Evolutionary conservation across 192 early-diverging fungal species (phyloP).

Genomic region (Podila verticillata): DNA sequence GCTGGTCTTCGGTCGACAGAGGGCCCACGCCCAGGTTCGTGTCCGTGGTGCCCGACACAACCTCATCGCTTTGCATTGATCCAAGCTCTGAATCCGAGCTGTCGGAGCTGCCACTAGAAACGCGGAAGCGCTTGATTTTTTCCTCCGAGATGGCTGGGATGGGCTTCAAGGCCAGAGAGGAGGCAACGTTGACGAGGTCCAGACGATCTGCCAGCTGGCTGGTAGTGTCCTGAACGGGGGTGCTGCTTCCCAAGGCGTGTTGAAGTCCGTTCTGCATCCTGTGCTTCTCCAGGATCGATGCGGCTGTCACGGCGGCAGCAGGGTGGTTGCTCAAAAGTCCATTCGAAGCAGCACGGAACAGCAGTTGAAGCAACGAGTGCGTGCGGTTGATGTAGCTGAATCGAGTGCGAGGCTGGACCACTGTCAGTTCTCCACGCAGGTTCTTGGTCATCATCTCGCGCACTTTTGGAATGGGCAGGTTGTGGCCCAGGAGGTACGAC

Average conservation of each 20-base stretch:
- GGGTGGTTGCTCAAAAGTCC: constrained; percentile 16
- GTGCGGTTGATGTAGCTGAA: constrained; percentile 75
- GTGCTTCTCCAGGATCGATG: neutral
- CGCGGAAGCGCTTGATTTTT: neutral
- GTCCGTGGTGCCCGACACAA: neutral
- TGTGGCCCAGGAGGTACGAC: constrained; percentile 87
- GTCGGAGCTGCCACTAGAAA: constrained; percentile 1
- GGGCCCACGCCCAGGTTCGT: constrained; percentile 33
- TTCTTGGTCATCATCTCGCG: constrained; percentile 84
- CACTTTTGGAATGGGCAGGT: constrained; percentile 70
- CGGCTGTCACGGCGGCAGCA: neutral
- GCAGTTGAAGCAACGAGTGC: constrained; percentile 59
- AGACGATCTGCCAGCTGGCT: neutral
- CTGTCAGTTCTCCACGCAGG: constrained; percentile 93
- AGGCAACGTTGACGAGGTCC: neutral
- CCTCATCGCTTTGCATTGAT: constrained; percentile 2
- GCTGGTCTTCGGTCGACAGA: constrained; percentile 62
- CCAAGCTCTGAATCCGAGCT: constrained; percentile 12
- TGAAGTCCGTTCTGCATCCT: neutral
- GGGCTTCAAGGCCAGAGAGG: neutral
- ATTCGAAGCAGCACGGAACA: constrained; percentile 52
- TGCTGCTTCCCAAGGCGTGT: neutral
- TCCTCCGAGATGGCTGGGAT: neutral
- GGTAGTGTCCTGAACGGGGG: neutral
- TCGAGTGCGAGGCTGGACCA: constrained; percentile 66